A percentile compares a stretch with the other conserved stretches of the same genome.
Conservation (phyloP, 176 grass and related monocot genomes). For the Carex scoparia region DNA sequence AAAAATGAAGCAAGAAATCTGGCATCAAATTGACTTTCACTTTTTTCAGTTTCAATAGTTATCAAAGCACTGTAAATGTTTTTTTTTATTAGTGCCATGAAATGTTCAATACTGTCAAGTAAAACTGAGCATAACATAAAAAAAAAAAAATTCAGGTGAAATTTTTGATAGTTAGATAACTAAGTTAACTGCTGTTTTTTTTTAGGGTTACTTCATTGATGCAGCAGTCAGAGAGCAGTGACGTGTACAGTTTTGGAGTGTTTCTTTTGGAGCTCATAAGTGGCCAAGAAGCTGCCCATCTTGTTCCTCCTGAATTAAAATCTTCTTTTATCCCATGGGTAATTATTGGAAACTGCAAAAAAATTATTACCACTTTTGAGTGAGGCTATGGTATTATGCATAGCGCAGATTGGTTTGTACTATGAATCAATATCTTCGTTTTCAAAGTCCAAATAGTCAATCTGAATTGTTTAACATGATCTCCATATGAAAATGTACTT, state of each 20-base stretch:
- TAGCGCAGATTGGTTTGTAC: too few relatives aligned
- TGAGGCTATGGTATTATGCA: too few relatives aligned
- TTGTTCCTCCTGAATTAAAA: slow-evolving; percentile 36
- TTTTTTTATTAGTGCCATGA: background rate
- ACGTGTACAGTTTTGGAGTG: slow-evolving; percentile 84
- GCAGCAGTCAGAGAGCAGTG: slow-evolving; percentile 65
- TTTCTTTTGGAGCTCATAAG: slow-evolving; percentile 90
- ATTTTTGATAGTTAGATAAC: background rate
- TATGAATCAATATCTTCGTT: too few relatives aligned
- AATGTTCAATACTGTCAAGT: background rate
- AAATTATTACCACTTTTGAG: background rate
- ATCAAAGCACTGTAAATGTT: background rate
- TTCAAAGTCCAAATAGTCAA: too few relatives aligned
- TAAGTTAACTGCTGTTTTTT: background rate
- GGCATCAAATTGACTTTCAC: background rate
- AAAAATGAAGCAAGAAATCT: background rate
- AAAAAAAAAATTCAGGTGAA: background rate
- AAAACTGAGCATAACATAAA: background rate
- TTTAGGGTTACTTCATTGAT: slow-evolving; percentile 31
- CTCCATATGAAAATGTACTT: too few relatives aligned
- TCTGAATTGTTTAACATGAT: too few relatives aligned
- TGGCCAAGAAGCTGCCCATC: slow-evolving; percentile 37
- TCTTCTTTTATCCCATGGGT: slow-evolving; percentile 49
- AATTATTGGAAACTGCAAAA: slow-evolving; percentile 22
- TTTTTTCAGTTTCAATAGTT: slow-evolving; percentile 1